Base-by-base conservation (phyloP, 768 basidiomycete genomes). In the Mycena chlorophos region DNA sequence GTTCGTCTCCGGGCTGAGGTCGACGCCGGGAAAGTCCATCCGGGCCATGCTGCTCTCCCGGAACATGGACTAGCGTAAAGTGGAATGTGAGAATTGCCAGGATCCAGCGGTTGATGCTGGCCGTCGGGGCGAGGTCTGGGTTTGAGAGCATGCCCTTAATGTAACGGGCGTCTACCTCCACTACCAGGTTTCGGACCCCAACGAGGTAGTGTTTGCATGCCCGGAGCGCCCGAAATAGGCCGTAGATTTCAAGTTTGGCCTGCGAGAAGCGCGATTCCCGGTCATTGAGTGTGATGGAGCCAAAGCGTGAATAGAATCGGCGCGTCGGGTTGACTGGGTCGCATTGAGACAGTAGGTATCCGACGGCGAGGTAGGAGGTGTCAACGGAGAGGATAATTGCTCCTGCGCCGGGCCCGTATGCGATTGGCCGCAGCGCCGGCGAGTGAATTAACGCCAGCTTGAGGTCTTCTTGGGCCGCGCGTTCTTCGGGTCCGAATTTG, bases 131-230 rank as follows among this genome's bases (percentile, higher is more conserved):
- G 27, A 57, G 38, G 49, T 65, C 63, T 1, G 57, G 71, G n/a
- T 65, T 69, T 16, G 52, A 60, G 16, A 69, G 53, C 71, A 72
- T 76, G 3, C 71, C 75, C 22, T 65, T 61, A 29, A 77, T 68
- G 51, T 71, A 77, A 16, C 64, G 57, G 0, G 73, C 72, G 51
- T 77, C 72, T 2, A 75, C 69, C 51, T 76, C 72, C 10, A 77
- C 65, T 0, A 63, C 50, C 0, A 78, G 62, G 17, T 34, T 34
- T 34, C 31, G 31, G 31, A 34, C 8, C 17, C 8, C 31, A 34
- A 34, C 17, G 8, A 73, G 26, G 26, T 66, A 66, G 0, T 67
- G 45, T 28, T 68, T 64, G 23, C 66, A 55, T 0, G 58, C 37
- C 22, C 43, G 48, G 20, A 63, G 50, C 0, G 69, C 63, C 0